These are phyloP conservation scores for Psilocybe subaeruginosa DNA, from an alignment of 768 basidiomycete genomes.

Conservation along the genomic window DNA sequence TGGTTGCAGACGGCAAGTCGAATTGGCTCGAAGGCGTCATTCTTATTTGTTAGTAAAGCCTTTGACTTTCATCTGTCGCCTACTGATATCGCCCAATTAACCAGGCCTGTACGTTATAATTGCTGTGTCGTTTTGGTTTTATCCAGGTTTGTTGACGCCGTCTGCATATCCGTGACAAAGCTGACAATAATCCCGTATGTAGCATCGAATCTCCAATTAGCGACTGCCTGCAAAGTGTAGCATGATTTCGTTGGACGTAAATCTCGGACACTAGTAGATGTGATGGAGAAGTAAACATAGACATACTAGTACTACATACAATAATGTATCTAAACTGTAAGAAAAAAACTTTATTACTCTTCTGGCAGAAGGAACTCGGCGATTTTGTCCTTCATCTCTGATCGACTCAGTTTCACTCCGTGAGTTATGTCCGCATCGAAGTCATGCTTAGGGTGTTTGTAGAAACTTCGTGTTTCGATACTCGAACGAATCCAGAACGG, in stretches of 20 bases:
- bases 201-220: constrained; percentile 9
- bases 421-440: constrained; percentile 20
- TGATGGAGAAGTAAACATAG: not conserved
- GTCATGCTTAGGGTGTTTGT: constrained; percentile 4
- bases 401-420: constrained; percentile 29
- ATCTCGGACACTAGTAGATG: not conserved
- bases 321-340: not conserved
- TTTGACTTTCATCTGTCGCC: constrained; percentile 20
- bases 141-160: constrained; percentile 40
- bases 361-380: constrained; percentile 25
- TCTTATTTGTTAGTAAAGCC: constrained; percentile 52
- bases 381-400: constrained; percentile 41
- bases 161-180: too few relatives aligned
- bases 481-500: constrained; percentile 40
- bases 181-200: not conserved
- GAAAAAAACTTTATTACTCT: constrained; percentile 2
- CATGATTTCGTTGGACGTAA: not conserved
- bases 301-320: not conserved
- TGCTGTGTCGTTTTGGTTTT: constrained; percentile 76
- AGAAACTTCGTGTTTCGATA: constrained; percentile 3
- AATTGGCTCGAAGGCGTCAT: constrained; percentile 93
- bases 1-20: constrained; percentile 83
- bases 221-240: not conserved
- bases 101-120: constrained; percentile 69
- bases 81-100: not conserved